Conservation (phyloP, 129 eudicot species). For the Flaveria bidentis region DNA sequence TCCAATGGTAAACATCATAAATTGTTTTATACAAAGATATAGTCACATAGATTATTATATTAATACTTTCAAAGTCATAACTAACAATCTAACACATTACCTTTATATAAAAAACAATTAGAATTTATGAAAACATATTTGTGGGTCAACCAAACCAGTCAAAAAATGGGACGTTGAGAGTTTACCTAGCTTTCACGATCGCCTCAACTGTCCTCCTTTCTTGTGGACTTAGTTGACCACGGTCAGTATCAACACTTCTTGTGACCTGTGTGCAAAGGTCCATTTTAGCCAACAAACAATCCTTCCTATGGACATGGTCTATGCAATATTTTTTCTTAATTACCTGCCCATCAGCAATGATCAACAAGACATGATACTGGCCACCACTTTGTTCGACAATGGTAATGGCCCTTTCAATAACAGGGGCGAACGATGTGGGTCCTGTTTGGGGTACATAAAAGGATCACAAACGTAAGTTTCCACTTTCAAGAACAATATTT, state of each 20-base stretch:
- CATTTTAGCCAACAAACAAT: neutral
- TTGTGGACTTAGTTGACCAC: conserved; percentile 80
- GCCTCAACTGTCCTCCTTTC: conserved; percentile 89
- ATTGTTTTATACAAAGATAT: neutral
- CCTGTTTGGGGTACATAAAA: conserved; percentile 45
- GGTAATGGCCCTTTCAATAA: conserved; percentile 88
- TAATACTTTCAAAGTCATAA: neutral
- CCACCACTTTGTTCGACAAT: conserved; percentile 99
- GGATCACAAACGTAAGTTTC: conserved; percentile 7
- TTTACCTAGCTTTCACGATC: conserved; percentile 90
- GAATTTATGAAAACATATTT: neutral
- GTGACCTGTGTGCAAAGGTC: conserved; percentile 61
- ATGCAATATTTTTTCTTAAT: neutral
- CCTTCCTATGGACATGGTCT: neutral
- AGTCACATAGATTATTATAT: neutral
- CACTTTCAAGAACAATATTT: conserved; percentile 12
- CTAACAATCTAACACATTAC: neutral
- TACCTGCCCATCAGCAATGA: conserved; percentile 99
- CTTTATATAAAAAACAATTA: neutral
- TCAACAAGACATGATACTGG: conserved; percentile 91
- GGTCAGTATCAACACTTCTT: conserved; percentile 86
- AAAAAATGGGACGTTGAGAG: neutral
- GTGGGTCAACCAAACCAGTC: neutral
- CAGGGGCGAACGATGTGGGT: conserved; percentile 94
- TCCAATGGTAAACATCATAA: neutral